Conservation (phyloP, 345 rosid species). For the Linum tenue region DNA sequence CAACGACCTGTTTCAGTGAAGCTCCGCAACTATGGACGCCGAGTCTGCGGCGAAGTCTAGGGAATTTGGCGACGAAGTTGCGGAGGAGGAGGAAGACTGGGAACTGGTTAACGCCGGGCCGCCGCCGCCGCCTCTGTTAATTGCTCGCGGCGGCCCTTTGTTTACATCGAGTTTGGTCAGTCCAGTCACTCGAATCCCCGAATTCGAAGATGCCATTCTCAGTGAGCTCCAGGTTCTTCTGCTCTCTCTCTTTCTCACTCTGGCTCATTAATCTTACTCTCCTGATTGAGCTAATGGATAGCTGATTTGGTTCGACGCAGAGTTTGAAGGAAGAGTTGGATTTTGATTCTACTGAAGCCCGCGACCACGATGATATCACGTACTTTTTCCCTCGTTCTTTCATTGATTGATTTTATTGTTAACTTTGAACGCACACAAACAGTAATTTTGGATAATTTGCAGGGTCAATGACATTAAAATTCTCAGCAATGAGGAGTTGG, state of each 20-base stretch:
- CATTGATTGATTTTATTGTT: neutral
- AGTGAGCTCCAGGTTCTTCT: conserved; percentile 30
- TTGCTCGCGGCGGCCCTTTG: conserved; percentile 49
- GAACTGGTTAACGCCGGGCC: neutral
- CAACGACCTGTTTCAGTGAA: no score
- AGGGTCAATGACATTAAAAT: conserved; percentile 51
- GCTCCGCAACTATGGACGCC: neutral
- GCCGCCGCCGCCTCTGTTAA: neutral
- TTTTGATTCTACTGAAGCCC: conserved; percentile 14
- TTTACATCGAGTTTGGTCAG: conserved; percentile 35
- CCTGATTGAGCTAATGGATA: neutral
- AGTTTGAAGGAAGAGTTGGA: conserved; percentile 30
- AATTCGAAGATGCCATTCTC: conserved; percentile 30
- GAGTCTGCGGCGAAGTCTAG: neutral
- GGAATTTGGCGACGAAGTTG: neutral
- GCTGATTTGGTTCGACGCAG: conserved; percentile 14
- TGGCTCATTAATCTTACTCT: neutral
- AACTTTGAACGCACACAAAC: no score
- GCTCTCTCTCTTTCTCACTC: neutral
- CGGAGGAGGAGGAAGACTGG: neutral
- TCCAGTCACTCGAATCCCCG: conserved; percentile 35
- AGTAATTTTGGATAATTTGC: neutral
- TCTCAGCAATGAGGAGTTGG: conserved; percentile 40
- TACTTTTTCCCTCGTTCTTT: conserved; percentile 10
- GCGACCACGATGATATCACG: conserved; percentile 30